Percentiles rank a stretch among this genome's conserved stretches.
Evolutionary conservation across 1,139 yeast species (phyloP).

Genomic region (Pneumocystis murina): DNA sequence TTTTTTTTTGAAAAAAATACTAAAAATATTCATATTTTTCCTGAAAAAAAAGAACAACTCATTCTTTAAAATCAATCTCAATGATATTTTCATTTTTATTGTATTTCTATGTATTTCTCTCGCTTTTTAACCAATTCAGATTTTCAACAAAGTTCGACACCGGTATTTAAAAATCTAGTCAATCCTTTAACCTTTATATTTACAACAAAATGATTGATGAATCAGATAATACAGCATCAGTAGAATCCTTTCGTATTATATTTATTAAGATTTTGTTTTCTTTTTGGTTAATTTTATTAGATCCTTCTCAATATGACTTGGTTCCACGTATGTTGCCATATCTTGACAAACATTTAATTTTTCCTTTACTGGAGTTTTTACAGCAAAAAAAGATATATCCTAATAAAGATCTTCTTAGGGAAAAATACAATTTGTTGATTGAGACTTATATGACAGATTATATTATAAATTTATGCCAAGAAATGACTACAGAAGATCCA

Average conservation of each 20-base stretch:
- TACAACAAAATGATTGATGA: neutral
- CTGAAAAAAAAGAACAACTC: neutral
- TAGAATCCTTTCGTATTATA: neutral
- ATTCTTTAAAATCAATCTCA: neutral
- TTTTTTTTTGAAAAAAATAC: neutral
- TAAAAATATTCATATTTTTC: neutral
- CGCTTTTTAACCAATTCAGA: too few relatives aligned
- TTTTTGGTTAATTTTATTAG: neutral
- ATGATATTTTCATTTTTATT: too few relatives aligned
- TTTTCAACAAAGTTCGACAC: too few relatives aligned
- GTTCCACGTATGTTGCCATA: constrained; percentile 39
- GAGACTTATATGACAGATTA: constrained; percentile 43
- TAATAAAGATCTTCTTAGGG: constrained; percentile 30
- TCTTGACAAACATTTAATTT: constrained; percentile 43
- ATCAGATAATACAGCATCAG: neutral
- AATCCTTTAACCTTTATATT: too few relatives aligned
- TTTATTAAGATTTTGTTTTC: neutral
- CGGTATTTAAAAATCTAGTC: too few relatives aligned
- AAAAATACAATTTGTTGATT: constrained; percentile 37
- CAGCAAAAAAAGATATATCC: constrained; percentile 32
- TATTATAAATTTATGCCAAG: constrained; percentile 31
- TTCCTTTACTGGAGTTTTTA: constrained; percentile 38
- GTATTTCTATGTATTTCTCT: too few relatives aligned
- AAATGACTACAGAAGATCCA: constrained; percentile 24
- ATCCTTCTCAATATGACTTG: constrained; percentile 29